Evolutionary conservation across 805 yeast species (phyloP).

Genomic region (Wickerhamomyces chambardii): DNA sequence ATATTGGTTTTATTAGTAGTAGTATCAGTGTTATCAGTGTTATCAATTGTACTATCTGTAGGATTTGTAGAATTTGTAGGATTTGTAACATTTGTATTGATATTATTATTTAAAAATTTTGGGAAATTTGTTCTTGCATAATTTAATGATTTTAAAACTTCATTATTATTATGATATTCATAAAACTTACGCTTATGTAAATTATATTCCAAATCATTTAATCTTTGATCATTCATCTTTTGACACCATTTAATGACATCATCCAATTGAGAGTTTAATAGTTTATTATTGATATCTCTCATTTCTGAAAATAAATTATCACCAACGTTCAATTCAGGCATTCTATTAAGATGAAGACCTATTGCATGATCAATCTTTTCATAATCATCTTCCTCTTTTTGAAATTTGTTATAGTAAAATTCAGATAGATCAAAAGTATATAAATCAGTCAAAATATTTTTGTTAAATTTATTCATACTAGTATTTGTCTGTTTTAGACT

Average conservation of each 20-base stretch:
- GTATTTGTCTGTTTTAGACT: conserved; percentile 17
- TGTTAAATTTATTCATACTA: conserved; percentile 19
- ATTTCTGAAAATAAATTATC: conserved; percentile 29
- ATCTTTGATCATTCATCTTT: conserved; percentile 20
- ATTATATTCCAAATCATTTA: conserved; percentile 33
- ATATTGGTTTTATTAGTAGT: too few species aligned
- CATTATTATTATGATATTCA: conserved; percentile 18
- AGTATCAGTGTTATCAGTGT: too few species aligned
- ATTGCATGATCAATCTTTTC: conserved; percentile 35
- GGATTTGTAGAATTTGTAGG: too few species aligned
- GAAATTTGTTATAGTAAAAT: conserved; percentile 23
- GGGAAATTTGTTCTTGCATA: conserved; percentile 35
- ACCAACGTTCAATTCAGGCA: conserved; percentile 30
- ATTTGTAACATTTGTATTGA: too few species aligned
- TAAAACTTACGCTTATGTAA: conserved; percentile 34
- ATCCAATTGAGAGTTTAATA: conserved; percentile 25
- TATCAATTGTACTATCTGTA: too few species aligned
- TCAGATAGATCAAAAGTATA: conserved; percentile 23
- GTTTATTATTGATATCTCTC: conserved; percentile 30
- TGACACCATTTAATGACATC: conserved; percentile 44
- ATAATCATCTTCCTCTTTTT: conserved; percentile 6
- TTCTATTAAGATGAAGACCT: conserved; percentile 35
- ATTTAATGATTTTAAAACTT: conserved; percentile 23
- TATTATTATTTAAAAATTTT: conserved; percentile 26
- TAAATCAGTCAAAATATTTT: conserved; percentile 17